phyloP scores from a whole-genome alignment of 768 basidiomycete genomes.

The Xerocomus potaroensis region DNA sequence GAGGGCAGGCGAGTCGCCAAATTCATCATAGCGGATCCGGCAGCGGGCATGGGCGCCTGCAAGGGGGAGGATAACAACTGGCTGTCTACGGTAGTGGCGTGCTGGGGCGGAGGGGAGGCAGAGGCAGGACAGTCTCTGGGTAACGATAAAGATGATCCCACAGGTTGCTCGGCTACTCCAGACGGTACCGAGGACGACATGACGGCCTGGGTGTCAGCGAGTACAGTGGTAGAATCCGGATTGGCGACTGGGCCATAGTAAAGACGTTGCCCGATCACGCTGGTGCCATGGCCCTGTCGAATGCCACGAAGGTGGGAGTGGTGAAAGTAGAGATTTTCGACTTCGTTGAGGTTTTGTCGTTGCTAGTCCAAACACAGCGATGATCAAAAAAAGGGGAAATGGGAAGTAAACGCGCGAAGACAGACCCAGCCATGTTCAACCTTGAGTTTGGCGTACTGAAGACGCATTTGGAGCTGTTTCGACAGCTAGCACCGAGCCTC shows the following conservation, averaged over 20 bases:
- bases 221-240: not conserved
- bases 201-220: constrained; percentile 2
- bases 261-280: constrained; percentile 15
- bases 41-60: not conserved
- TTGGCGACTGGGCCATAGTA: constrained; percentile 1
- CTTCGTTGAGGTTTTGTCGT: constrained; percentile 75
- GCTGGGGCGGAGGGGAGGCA: constrained; percentile 6
- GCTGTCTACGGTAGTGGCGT: not conserved
- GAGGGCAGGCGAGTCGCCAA: not conserved
- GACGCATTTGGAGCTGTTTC: constrained; percentile 65
- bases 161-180: not conserved
- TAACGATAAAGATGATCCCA: constrained; percentile 2
- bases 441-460: constrained; percentile 75
- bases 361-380: constrained; percentile 39
- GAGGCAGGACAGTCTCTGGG: constrained; percentile 1
- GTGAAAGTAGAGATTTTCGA: constrained; percentile 79
- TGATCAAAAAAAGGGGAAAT: constrained; percentile 1
- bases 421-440: constrained; percentile 80
- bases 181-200: not conserved
- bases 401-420: constrained; percentile 4
- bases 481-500: constrained; percentile 44
- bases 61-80: not conserved
- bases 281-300: constrained; percentile 8
- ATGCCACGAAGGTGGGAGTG: constrained; percentile 51
- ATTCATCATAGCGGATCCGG: not conserved